Conservation (phyloP, 1,284 basidiomycete species). For the Marasmius sp. region DNA sequence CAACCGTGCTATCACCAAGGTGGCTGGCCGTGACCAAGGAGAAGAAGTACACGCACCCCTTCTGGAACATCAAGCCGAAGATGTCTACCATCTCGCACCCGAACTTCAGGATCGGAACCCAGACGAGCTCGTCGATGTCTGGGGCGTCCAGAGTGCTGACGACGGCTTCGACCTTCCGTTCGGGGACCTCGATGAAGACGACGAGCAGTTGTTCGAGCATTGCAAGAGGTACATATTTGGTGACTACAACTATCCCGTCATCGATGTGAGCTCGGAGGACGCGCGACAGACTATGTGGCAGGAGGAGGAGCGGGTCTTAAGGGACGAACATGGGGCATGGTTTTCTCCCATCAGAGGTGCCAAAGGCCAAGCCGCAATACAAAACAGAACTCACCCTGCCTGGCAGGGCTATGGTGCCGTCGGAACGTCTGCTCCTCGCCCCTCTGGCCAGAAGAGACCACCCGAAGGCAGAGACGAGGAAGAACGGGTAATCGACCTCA, state of each 20-base stretch:
- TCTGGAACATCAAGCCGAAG: constrained; percentile 61
- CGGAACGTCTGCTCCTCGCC: constrained; percentile 26
- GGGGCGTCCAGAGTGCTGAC: constrained; percentile 37
- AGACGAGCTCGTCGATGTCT: constrained; percentile 38
- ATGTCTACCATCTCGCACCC: constrained; percentile 65
- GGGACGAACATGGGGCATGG: constrained; percentile 69
- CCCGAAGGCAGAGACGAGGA: constrained; percentile 1
- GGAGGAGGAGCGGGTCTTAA: constrained; percentile 68
- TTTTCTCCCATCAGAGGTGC: constrained; percentile 57
- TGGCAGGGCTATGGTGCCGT: constrained; percentile 63
- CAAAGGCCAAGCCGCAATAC: constrained; percentile 38
- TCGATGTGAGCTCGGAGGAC: constrained; percentile 80
- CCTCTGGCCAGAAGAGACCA: constrained; percentile 32
- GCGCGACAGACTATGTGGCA: constrained; percentile 68
- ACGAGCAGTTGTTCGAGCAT: constrained; percentile 72
- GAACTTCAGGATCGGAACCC: constrained; percentile 43
- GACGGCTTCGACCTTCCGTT: constrained; percentile 69
- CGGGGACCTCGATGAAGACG: constrained; percentile 57
- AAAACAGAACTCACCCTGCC: constrained; percentile 34
- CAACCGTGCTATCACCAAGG: constrained; percentile 41
- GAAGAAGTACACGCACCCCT: constrained; percentile 79
- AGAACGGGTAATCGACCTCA: constrained; percentile 13
- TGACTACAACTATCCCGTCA: constrained; percentile 89
- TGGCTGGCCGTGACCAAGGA: constrained; percentile 46
- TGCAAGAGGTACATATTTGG: constrained; percentile 82